phyloP scores from a whole-genome alignment of 2,329 filamentous ascomycete genomes.

The Juglanconis juglandina region DNA sequence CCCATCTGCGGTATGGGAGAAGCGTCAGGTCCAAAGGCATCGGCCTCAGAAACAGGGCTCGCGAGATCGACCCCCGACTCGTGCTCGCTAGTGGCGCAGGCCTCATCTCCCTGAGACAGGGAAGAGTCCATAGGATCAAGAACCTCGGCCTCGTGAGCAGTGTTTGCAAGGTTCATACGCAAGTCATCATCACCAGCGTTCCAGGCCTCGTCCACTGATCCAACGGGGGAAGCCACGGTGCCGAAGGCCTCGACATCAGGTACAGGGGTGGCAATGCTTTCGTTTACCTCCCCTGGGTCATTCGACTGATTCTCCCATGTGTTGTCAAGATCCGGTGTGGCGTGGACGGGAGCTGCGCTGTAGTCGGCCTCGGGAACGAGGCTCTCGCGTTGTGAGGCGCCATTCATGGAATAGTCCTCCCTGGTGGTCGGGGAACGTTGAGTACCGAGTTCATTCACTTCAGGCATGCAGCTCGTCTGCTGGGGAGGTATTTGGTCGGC shows the following conservation, averaged over 20 bases:
- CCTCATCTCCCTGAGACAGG: background rate
- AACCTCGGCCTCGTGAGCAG: background rate
- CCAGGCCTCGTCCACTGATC: background rate
- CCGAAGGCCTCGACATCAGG: background rate
- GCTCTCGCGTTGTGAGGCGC: background rate
- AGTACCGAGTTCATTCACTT: background rate
- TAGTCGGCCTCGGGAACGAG: background rate
- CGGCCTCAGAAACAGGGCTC: background rate
- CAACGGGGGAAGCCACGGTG: background rate
- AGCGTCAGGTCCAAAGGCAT: background rate
- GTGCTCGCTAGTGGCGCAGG: background rate
- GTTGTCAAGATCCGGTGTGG: background rate
- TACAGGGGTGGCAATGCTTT: background rate
- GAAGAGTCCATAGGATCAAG: background rate
- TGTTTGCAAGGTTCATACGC: background rate
- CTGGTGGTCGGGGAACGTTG: background rate
- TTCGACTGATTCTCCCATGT: background rate
- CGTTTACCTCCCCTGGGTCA: background rate
- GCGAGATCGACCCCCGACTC: background rate
- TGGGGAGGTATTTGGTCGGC: background rate
- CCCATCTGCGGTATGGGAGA: background rate
- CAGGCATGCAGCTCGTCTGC: background rate
- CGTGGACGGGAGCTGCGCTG: too few species aligned
- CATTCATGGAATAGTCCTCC: background rate
- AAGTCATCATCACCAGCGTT: background rate